Evolutionary conservation across 2,329 filamentous ascomycete genomes (phyloP).

Genomic region (Cladosporium sp.): DNA sequence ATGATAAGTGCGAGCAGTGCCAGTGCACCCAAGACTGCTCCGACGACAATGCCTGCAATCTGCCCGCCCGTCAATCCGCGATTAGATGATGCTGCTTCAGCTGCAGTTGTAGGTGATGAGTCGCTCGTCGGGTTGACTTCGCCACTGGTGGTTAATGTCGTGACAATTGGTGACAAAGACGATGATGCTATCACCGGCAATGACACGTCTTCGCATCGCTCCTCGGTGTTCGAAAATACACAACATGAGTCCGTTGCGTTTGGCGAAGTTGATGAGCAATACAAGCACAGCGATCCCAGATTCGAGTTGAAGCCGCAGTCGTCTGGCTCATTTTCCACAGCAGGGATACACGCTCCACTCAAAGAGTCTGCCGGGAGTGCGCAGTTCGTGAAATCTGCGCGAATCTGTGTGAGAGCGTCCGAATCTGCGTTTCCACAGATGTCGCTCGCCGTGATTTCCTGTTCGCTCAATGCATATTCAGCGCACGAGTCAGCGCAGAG

Average conservation of each 20-base stretch:
- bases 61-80: conserved; percentile 71
- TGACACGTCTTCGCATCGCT: conserved; percentile 68
- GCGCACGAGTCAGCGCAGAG: conserved; percentile 90
- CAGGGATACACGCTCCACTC: conserved; percentile 69
- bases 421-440: conserved; percentile 66
- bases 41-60: conserved; percentile 88
- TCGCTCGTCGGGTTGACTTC: conserved; percentile 20
- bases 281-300: conserved; percentile 73
- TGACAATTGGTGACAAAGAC: conserved; percentile 54
- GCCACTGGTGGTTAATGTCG: conserved; percentile 52
- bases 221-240: conserved; percentile 71
- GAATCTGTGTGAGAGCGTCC: conserved; percentile 70
- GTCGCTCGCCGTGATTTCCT: conserved; percentile 71
- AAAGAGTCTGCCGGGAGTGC: conserved; percentile 77
- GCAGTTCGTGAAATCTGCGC: conserved; percentile 90
- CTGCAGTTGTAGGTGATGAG: conserved; percentile 26
- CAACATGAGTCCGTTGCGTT: conserved; percentile 97
- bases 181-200: conserved; percentile 63
- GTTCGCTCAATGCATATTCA: conserved; percentile 82
- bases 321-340: conserved; percentile 71
- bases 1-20: conserved; percentile 64
- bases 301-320: conserved; percentile 83
- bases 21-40: conserved; percentile 66
- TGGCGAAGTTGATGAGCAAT: conserved; percentile 75
- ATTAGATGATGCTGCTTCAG: conserved; percentile 22